Conservation (phyloP, 345 rosid species). For the Moringa oleifera region DNA sequence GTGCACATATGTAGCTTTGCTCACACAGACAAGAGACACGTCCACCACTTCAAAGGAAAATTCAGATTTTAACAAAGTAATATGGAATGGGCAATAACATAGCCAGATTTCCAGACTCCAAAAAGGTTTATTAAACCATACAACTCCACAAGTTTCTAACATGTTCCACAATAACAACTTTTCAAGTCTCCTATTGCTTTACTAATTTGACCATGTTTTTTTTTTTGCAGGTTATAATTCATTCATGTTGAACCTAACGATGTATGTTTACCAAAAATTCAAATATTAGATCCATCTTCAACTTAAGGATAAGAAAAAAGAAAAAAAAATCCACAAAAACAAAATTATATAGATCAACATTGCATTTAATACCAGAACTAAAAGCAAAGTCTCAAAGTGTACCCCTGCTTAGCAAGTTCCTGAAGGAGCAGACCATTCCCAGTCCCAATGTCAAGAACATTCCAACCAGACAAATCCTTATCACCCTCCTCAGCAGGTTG, state of each 20-base stretch:
- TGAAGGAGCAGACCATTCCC: conserved; percentile 97
- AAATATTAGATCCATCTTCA: too few relatives aligned
- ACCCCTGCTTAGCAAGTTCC: conserved; percentile 95
- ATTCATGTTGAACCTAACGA: too few relatives aligned
- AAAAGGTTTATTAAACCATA: too few relatives aligned
- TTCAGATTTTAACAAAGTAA: background rate
- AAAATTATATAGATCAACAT: background rate
- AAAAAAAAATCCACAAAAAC: background rate
- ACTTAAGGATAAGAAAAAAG: too few relatives aligned
- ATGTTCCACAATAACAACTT: background rate
- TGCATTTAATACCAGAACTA: conserved; percentile 28
- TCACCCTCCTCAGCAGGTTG: conserved; percentile 46
- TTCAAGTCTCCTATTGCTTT: background rate
- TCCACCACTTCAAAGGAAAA: background rate
- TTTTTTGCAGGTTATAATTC: too few relatives aligned
- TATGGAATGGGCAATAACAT: too few relatives aligned
- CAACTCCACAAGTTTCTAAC: too few relatives aligned
- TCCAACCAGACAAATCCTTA: conserved; percentile 70
- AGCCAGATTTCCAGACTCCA: too few relatives aligned
- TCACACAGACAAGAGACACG: too few relatives aligned
- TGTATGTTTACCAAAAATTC: too few relatives aligned
- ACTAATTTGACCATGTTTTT: background rate
- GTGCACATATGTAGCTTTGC: too few relatives aligned
- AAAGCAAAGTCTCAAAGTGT: conserved; percentile 31
- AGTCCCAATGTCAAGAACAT: conserved; percentile 93